These are phyloP conservation scores for Daldinia sp. DNA, from an alignment of 2,329 filamentous ascomycete genomes.

Conservation along the genomic window DNA sequence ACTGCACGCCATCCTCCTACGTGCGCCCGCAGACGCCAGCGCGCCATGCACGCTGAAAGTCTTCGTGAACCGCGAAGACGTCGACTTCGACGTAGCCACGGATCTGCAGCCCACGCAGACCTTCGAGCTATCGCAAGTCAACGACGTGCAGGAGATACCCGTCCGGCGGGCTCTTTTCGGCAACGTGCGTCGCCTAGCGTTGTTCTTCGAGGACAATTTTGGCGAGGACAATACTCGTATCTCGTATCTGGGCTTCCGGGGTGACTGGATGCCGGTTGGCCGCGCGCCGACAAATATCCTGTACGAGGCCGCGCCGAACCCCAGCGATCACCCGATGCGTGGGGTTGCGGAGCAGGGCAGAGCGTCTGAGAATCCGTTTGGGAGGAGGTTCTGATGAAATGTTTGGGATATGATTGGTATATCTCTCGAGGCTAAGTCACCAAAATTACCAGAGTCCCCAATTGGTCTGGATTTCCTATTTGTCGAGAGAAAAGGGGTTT, in stretches of 20 bases:
- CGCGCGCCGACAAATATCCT: constrained; percentile 84
- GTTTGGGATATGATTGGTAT: background rate
- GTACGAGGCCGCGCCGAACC: constrained; percentile 94
- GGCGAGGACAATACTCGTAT: constrained; percentile 81
- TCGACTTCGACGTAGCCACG: constrained; percentile 83
- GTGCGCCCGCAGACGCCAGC: constrained; percentile 73
- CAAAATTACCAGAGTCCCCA: too few species aligned
- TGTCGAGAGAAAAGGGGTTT: background rate
- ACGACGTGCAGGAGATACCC: constrained; percentile 85
- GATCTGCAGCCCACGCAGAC: constrained; percentile 72
- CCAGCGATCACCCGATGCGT: constrained; percentile 80
- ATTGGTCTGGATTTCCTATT: too few species aligned
- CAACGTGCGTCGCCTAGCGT: constrained; percentile 78
- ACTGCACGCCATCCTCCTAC: constrained; percentile 86
- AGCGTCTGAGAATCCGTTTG: constrained; percentile 57
- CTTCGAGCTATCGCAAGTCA: constrained; percentile 78
- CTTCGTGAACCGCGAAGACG: constrained; percentile 83
- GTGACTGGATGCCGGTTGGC: constrained; percentile 89
- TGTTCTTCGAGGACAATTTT: constrained; percentile 96
- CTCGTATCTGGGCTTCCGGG: constrained; percentile 89
- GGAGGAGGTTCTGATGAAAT: background rate
- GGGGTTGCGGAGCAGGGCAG: constrained; percentile 57
- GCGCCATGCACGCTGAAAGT: constrained; percentile 87
- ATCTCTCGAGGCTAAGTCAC: too few species aligned
- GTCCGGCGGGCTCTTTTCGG: constrained; percentile 91